These are phyloP conservation scores for Lactarius trivialis DNA, from an alignment of 768 basidiomycete genomes.

Conservation along the genomic window DNA sequence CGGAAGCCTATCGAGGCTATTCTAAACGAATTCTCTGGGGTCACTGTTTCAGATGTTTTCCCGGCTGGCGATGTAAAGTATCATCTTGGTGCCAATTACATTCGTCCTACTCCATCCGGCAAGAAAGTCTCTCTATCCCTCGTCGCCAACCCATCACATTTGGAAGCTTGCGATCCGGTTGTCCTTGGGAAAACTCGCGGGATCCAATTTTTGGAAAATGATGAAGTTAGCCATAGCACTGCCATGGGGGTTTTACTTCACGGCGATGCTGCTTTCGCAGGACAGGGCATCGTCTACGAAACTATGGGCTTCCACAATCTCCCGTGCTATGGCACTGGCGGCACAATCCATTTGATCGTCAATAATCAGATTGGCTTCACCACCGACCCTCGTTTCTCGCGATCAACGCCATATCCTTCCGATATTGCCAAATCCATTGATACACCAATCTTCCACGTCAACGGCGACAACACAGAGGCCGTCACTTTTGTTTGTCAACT, in stretches of 20 bases:
- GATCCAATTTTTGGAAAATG: conserved; percentile 90
- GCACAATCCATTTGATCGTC: conserved; percentile 96
- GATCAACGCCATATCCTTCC: conserved; percentile 96
- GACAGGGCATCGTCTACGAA: conserved; percentile 98
- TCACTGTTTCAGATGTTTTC: conserved; percentile 57
- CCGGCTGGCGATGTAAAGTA: conserved; percentile 99
- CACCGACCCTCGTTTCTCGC: conserved; percentile 94
- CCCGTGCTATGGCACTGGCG: conserved; percentile 93
- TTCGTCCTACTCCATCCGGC: conserved; percentile 94
- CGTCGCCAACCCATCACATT: conserved; percentile 96
- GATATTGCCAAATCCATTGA: conserved; percentile 99
- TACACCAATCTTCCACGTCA: conserved; percentile 98
- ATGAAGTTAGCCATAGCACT: conserved; percentile 69
- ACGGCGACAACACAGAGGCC: conserved; percentile 96
- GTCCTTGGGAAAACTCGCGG: conserved; percentile 99
- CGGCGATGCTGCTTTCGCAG: conserved; percentile 97
- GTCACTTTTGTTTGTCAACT: conserved; percentile 98
- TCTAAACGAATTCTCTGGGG: conserved; percentile 90
- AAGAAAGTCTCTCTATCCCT: conserved; percentile 97
- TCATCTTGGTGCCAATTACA: conserved; percentile 97
- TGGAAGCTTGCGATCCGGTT: conserved; percentile 95
- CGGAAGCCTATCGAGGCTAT: conserved; percentile 98
- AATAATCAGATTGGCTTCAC: conserved; percentile 99
- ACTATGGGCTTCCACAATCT: conserved; percentile 98
- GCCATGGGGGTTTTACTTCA: conserved; percentile 96